Evolutionary conservation across 208 protist genomes (phyloP).

Genomic region (Tritrichomonas musculus): DNA sequence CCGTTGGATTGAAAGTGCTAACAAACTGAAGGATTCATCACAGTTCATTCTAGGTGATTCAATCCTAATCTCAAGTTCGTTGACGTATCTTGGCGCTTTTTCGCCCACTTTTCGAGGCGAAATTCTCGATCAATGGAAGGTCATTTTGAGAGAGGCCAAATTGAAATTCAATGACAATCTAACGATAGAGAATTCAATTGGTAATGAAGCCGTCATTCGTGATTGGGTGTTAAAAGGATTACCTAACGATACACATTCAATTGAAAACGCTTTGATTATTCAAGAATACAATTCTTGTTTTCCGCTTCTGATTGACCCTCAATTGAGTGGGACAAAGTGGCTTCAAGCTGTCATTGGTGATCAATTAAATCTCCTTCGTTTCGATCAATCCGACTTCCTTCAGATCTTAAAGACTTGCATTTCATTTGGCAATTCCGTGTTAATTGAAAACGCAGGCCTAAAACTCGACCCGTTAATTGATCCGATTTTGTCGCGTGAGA

Average conservation of each 20-base stretch:
- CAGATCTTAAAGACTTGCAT: conserved; percentile 56
- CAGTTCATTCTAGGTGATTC: conserved; percentile 79
- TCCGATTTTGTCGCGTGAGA: conserved; percentile 76
- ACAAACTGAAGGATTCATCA: conserved; percentile 47
- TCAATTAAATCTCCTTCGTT: conserved; percentile 73
- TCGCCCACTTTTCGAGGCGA: conserved; percentile 78
- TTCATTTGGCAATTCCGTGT: conserved; percentile 53
- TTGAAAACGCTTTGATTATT: conserved; percentile 90
- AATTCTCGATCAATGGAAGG: conserved; percentile 76
- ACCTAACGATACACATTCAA: conserved; percentile 86
- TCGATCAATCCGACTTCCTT: conserved; percentile 69
- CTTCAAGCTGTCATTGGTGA: conserved; percentile 80
- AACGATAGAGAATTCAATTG: conserved; percentile 77
- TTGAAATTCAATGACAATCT: conserved; percentile 82
- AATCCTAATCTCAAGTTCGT: conserved; percentile 81
- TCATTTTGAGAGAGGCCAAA: conserved; percentile 67
- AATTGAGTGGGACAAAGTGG: conserved; percentile 92
- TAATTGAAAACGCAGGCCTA: conserved; percentile 87
- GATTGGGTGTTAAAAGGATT: conserved; percentile 92
- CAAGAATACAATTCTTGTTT: conserved; percentile 73
- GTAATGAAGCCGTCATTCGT: conserved; percentile 71
- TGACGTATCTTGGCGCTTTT: conserved; percentile 94
- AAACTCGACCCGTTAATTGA: conserved; percentile 92
- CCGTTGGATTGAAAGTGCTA: conserved; percentile 69
- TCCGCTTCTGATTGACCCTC: conserved; percentile 95